A percentile compares a stretch with the other conserved stretches of the same genome.
Evolutionary conservation across 495 filamentous ascomycete species (phyloP).

Genomic region (Hypomontagnella submonticulosa): DNA sequence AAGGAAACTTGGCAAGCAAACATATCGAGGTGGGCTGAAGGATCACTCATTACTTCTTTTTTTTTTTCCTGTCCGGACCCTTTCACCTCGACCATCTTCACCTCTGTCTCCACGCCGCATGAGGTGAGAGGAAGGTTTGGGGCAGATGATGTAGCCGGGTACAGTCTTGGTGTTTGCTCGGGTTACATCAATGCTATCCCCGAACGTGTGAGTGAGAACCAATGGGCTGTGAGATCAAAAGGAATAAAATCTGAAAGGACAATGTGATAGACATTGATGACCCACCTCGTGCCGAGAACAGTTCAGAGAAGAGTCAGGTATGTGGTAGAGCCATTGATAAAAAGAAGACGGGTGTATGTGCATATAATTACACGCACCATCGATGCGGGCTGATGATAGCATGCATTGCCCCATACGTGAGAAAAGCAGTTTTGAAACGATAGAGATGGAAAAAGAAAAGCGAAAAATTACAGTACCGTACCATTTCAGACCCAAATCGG

Average conservation of each 20-base stretch:
- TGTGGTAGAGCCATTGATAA: conserved; percentile 28
- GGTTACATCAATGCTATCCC: conserved; percentile 22
- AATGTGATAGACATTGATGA: conserved; percentile 21
- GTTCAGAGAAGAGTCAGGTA: conserved; percentile 14
- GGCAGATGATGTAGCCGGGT: conserved; percentile 24
- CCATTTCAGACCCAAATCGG: conserved; percentile 21
- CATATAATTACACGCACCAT: conserved; percentile 29
- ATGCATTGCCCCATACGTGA: conserved; percentile 21
- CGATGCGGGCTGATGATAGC: conserved; percentile 30
- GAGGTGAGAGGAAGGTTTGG: conserved; percentile 11
- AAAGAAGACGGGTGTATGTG: conserved; percentile 34
- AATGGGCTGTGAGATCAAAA: conserved; percentile 19
- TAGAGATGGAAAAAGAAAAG: conserved; percentile 27
- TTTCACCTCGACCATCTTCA: conserved; percentile 17
- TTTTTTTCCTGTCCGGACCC: conserved; percentile 15
- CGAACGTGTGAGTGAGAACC: conserved; percentile 17
- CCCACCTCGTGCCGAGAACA: conserved; percentile 22
- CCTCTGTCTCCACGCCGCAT: conserved; percentile 4
- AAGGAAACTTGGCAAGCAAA: conserved; percentile 36
- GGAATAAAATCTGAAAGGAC: conserved; percentile 22
- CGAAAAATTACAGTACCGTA: conserved; percentile 28
- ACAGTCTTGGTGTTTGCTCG: conserved; percentile 25
- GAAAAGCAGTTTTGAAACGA: conserved; percentile 40
- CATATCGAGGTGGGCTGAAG: conserved; percentile 31
- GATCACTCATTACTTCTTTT: conserved; percentile 30